These are phyloP conservation scores for Chalara sp. DNA, from an alignment of 2,329 filamentous ascomycete species.

Conservation along the genomic window DNA sequence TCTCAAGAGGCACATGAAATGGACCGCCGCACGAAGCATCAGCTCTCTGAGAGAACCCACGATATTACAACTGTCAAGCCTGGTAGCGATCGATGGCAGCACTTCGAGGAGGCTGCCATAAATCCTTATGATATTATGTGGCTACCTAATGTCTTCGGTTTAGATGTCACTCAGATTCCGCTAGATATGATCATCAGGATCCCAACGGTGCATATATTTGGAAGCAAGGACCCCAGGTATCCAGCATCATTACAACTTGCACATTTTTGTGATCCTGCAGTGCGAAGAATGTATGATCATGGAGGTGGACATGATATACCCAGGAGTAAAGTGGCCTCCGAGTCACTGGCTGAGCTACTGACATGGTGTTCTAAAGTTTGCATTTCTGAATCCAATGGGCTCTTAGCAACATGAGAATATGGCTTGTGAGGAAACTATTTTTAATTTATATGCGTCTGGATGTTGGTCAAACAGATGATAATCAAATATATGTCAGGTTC, in stretches of 20 bases:
- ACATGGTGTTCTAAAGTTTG: slow-evolving; percentile 4
- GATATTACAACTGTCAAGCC: slow-evolving; percentile 24
- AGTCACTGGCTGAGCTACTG: slow-evolving; percentile 22
- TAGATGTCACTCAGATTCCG: slow-evolving; percentile 5
- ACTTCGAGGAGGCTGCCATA: not conserved
- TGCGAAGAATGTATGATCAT: slow-evolving; percentile 31
- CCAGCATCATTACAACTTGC: slow-evolving; percentile 31
- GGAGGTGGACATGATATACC: slow-evolving; percentile 37
- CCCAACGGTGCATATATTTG: slow-evolving; percentile 36
- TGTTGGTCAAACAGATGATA: no score
- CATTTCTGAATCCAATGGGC: no score
- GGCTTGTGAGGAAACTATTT: no score
- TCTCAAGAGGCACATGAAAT: slow-evolving; percentile 2
- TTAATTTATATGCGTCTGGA: no score
- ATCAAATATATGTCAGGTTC: no score
- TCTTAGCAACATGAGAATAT: no score
- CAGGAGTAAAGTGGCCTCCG: slow-evolving; percentile 24
- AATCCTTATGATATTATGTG: no score
- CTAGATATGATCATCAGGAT: slow-evolving; percentile 25
- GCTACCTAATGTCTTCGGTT: not conserved
- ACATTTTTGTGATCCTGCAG: slow-evolving; percentile 26
- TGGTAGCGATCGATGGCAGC: slow-evolving; percentile 10
- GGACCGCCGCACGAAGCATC: not conserved
- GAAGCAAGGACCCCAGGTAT: slow-evolving; percentile 33
- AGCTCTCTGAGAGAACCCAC: slow-evolving; percentile 10